phyloP scores from a whole-genome alignment of 2,329 filamentous ascomycete species.

The Fusarium hostae region DNA sequence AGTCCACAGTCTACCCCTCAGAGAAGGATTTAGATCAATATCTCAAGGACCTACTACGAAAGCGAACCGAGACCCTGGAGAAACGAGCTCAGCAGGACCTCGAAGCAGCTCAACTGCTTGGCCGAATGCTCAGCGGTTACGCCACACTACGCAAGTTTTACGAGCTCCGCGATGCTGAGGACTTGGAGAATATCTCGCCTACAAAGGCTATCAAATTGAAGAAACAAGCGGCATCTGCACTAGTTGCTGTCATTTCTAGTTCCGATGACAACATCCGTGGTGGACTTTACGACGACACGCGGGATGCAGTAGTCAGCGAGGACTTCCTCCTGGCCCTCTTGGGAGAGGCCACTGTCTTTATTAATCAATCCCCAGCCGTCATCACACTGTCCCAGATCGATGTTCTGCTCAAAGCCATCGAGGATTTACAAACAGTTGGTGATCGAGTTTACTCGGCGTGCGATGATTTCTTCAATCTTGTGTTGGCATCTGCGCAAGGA shows the following conservation, averaged over 20 bases:
- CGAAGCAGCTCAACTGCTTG: constrained; percentile 84
- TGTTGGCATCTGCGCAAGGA: constrained; percentile 76
- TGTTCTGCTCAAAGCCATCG: constrained; percentile 78
- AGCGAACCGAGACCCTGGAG: constrained; percentile 77
- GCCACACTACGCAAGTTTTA: constrained; percentile 92
- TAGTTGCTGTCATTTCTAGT: constrained; percentile 86
- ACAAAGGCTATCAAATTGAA: constrained; percentile 68
- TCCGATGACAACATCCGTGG: constrained; percentile 92
- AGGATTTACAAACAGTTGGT: constrained; percentile 81
- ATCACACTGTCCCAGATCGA: constrained; percentile 79
- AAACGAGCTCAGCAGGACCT: constrained; percentile 78
- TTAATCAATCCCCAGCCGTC: constrained; percentile 66
- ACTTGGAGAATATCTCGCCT: constrained; percentile 44
- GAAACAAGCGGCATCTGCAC: constrained; percentile 75
- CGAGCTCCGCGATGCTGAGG: constrained; percentile 75
- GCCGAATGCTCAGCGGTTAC: constrained; percentile 89
- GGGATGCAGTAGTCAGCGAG: constrained; percentile 86
- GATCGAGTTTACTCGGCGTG: constrained; percentile 77
- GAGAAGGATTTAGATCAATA: constrained; percentile 77
- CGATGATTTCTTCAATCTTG: constrained; percentile 81
- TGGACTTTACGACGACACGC: constrained; percentile 83
- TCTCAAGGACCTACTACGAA: constrained; percentile 74
- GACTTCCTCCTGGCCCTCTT: constrained; percentile 87
- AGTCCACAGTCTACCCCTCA: constrained; percentile 83
- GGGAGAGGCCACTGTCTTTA: constrained; percentile 83